These are phyloP conservation scores for Eutypella sp. DNA, from an alignment of 2,329 filamentous ascomycete species.

Conservation along the genomic window DNA sequence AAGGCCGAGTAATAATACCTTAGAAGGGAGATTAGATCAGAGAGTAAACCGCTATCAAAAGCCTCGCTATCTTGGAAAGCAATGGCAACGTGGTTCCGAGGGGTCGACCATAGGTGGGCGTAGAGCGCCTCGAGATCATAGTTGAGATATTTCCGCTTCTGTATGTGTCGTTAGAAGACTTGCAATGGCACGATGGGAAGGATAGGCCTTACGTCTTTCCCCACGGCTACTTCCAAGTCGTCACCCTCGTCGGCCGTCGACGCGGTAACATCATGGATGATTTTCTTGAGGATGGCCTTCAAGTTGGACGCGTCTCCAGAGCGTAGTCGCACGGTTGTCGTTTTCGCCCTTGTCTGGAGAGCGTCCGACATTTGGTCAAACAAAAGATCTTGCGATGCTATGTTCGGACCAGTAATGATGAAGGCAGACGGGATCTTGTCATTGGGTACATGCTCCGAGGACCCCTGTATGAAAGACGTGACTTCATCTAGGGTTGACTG, in stretches of 20 bases:
- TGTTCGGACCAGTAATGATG: slow-evolving; percentile 73
- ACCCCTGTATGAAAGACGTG: slow-evolving; percentile 46
- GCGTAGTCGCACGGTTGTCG: slow-evolving; percentile 60
- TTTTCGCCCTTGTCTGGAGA: slow-evolving; percentile 41
- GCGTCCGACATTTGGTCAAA: slow-evolving; percentile 63
- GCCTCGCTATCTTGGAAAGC: slow-evolving; percentile 79
- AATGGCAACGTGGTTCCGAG: slow-evolving; percentile 59
- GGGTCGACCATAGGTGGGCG: slow-evolving; percentile 50
- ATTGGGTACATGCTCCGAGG: slow-evolving; percentile 21
- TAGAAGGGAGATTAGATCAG: slow-evolving; percentile 65
- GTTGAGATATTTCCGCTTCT: slow-evolving; percentile 64
- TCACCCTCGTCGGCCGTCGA: slow-evolving; percentile 47
- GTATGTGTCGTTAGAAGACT: slow-evolving; percentile 12
- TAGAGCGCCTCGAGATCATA: slow-evolving; percentile 73
- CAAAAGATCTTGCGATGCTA: slow-evolving; percentile 69
- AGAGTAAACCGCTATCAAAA: slow-evolving; percentile 68
- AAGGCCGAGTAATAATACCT: slow-evolving; percentile 47
- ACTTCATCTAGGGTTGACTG: slow-evolving; percentile 56
- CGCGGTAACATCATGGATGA: slow-evolving; percentile 62
- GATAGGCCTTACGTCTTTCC: slow-evolving; percentile 40
- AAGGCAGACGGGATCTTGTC: slow-evolving; percentile 63
- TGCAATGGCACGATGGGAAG: slow-evolving; percentile 1
- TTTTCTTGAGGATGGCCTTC: slow-evolving; percentile 66
- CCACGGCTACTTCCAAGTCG: slow-evolving; percentile 40
- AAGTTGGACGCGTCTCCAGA: slow-evolving; percentile 70